Percentiles rank a stretch among this genome's conserved stretches.
Conservation (phyloP, 129 eudicot genomes). For the Arctium minus region DNA sequence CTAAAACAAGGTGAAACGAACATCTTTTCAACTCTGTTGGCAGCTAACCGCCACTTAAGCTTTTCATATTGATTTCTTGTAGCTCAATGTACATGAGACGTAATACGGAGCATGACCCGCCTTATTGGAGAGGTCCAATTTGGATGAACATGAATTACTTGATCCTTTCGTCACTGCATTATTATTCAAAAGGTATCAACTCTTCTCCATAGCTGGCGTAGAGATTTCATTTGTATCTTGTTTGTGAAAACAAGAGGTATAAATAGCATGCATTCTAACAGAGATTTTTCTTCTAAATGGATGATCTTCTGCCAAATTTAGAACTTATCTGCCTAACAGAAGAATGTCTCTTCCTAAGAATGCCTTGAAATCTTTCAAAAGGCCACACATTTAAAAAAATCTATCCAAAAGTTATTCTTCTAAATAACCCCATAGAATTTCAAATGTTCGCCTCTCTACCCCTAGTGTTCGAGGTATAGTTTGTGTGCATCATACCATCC, state of each 20-base stretch:
- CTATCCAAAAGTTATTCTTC: too few species aligned
- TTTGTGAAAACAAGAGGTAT: neutral
- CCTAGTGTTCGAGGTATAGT: neutral
- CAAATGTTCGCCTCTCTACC: neutral
- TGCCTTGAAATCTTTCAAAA: neutral
- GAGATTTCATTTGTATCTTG: neutral
- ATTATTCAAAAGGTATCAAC: conserved; percentile 68
- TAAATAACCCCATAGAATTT: too few species aligned
- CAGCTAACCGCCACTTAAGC: neutral
- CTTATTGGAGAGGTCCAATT: conserved; percentile 96
- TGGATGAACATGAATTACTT: conserved; percentile 98
- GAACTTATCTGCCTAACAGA: neutral
- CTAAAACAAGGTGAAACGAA: conserved; percentile 67
- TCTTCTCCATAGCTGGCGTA: neutral
- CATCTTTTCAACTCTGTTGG: neutral
- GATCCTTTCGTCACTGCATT: conserved; percentile 82
- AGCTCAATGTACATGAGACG: conserved; percentile 92
- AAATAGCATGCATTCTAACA: neutral
- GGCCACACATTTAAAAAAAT: neutral
- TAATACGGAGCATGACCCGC: conserved; percentile 95
- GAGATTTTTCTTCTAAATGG: neutral
- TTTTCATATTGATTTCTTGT: conserved; percentile 10
- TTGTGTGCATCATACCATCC: neutral
- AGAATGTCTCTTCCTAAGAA: neutral
- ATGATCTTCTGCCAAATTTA: neutral